phyloP scores from a whole-genome alignment of 768 basidiomycete species.

The Thelephora aurantiotincta region DNA sequence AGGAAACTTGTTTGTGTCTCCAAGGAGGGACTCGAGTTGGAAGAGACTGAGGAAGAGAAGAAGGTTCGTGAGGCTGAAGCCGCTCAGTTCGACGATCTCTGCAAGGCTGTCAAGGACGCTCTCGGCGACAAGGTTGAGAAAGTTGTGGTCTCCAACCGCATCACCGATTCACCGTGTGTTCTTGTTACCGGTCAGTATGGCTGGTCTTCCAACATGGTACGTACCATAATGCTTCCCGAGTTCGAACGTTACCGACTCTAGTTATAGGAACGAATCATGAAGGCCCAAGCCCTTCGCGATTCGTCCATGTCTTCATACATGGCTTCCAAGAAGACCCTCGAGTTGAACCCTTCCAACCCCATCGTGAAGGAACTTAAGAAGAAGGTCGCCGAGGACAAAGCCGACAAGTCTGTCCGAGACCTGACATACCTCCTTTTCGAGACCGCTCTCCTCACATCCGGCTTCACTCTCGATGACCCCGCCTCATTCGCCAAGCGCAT shows the following conservation, averaged over 20 bases:
- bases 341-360: constrained; percentile 83
- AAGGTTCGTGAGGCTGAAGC: constrained; percentile 74
- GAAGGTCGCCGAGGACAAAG: constrained; percentile 94
- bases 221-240: constrained; percentile 10
- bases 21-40: constrained; percentile 98
- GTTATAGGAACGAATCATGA: constrained; percentile 88
- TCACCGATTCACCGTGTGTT: constrained; percentile 91
- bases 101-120: constrained; percentile 92
- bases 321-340: constrained; percentile 96
- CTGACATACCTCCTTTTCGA: constrained; percentile 93
- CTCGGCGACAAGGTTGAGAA: constrained; percentile 99
- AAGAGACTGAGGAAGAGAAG: constrained; percentile 99
- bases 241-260: neutral
- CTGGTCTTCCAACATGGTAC: constrained; percentile 97
- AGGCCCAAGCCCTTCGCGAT: constrained; percentile 93
- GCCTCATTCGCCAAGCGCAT: constrained; percentile 92
- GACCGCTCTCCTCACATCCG: constrained; percentile 90
- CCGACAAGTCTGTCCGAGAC: constrained; percentile 96
- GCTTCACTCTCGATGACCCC: constrained; percentile 93
- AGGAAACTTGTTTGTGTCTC: constrained; percentile 97
- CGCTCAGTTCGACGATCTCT: constrained; percentile 73
- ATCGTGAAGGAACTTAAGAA: constrained; percentile 94
- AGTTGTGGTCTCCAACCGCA: constrained; percentile 95
- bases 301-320: constrained; percentile 98
- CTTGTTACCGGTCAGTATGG: constrained; percentile 98